Conservation (phyloP, 1,139 yeast species). For the Debaryomyces udenii region DNA sequence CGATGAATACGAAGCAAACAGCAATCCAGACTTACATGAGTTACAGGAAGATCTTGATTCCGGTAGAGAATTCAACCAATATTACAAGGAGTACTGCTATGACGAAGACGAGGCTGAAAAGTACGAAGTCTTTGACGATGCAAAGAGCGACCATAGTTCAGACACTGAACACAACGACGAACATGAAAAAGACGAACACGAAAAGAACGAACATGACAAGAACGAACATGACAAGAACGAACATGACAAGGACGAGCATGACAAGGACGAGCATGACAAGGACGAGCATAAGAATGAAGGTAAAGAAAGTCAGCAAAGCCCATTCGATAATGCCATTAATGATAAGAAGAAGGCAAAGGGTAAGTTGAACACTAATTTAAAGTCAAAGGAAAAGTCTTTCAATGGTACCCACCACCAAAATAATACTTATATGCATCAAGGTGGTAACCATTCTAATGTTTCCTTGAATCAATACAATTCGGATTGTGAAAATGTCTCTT, state of each 20-base stretch:
- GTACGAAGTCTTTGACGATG: constrained; percentile 15
- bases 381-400: not conserved
- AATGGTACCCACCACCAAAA: constrained; percentile 6
- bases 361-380: constrained; percentile 1
- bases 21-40: constrained; percentile 24
- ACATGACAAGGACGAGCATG: constrained; percentile 7
- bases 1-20: constrained; percentile 24
- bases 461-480: constrained; percentile 12
- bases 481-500: constrained; percentile 22
- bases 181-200: constrained; percentile 16
- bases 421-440: constrained; percentile 1
- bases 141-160: not conserved
- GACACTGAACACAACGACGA: constrained; percentile 14
- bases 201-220: constrained; percentile 7
- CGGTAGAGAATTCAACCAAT: constrained; percentile 19
- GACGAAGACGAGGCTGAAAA: constrained; percentile 22
- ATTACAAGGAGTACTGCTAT: constrained; percentile 18
- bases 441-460: constrained; percentile 13
- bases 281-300: not conserved
- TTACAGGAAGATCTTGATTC: constrained; percentile 23
- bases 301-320: too few species aligned
- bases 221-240: constrained; percentile 5
- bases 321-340: not conserved
- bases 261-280: constrained; percentile 2
- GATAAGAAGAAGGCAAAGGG: not conserved